Evolutionary conservation across 2,329 filamentous ascomycete species (phyloP), one percentile per base, ranked within the genome.

Genomic region (Alternaria metachromatica): DNA sequence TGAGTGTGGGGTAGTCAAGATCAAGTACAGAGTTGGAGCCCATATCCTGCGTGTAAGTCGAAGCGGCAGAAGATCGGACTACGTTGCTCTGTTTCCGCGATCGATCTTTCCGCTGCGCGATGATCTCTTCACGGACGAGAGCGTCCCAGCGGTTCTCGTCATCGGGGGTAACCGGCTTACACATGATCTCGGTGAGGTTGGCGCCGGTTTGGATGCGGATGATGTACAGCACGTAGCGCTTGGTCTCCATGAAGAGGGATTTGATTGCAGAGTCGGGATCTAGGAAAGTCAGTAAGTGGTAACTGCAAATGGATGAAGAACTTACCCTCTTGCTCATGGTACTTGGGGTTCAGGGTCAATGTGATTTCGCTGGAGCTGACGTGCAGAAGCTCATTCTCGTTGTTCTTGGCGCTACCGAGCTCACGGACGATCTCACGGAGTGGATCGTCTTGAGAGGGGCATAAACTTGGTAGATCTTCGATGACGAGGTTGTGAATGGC

Each of bases 181-280:
- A 91, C 71, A 99, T 88, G 66, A 99, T 97, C 66, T 98, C 94
- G 80, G 98, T 89, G n/a, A 99, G 87, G 73, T 95, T 97, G 55
- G 90, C 84, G 9, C 96, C 96, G 3, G 92, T 93, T 80, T 99
- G 96, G 37, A 99, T 92, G 63, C 96, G 92, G 76, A 99, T 98
- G 78, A 99, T 98, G 81, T 98, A 99, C 66, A 99, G 84, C 44
- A 98, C 92, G 76, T 96, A 97, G 73, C 96, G 90, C 83, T 99
- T 99, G 3, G 96, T 98, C 82, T 98, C 96, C 89, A 97, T 98
- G 79, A 97, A 97, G 4, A 99, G 86, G 2, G 94, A 87, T 82
- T 98, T 97, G 67, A 96, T 86, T 64, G 96, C 92, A 5, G 94
- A 93, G 76, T 98, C 95, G 5, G 96, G 95, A 77, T 99, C 96